These are phyloP conservation scores for Aquilaria sinensis DNA, from an alignment of 345 rosid species.

Conservation along the genomic window DNA sequence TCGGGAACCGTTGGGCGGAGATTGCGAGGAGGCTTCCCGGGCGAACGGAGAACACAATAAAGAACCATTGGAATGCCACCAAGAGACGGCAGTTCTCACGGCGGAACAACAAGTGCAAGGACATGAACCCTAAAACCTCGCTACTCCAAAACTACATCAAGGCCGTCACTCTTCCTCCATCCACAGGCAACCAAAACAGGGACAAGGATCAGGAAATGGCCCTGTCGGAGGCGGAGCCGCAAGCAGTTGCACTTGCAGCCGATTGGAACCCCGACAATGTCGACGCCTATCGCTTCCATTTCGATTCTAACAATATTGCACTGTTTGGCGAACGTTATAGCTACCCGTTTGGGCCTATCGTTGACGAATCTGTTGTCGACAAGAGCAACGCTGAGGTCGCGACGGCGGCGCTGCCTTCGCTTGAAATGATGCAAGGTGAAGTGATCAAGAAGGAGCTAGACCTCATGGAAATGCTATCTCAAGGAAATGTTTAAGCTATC, in stretches of 20 bases:
- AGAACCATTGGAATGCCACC: conserved; percentile 54
- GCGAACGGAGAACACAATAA: conserved; percentile 57
- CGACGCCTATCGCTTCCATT: conserved; percentile 1
- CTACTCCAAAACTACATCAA: conserved; percentile 38
- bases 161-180: conserved; percentile 8
- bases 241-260: not conserved
- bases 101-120: conserved; percentile 26
- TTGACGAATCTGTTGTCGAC: conserved; percentile 17
- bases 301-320: not conserved
- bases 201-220: not conserved
- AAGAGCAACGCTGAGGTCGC: conserved; percentile 15
- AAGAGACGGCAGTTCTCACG: conserved; percentile 39
- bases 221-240: not conserved
- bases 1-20: conserved; percentile 76
- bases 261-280: not conserved
- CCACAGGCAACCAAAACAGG: not conserved
- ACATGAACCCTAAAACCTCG: conserved; percentile 1
- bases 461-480: conserved; percentile 32
- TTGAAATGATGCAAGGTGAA: conserved; percentile 10
- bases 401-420: conserved; percentile 7
- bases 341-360: conserved; percentile 13
- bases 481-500: conserved; percentile 7
- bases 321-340: conserved; percentile 10
- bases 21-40: conserved; percentile 53
- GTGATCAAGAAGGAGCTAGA: conserved; percentile 25